Percentiles rank a stretch among this genome's conserved stretches.
phyloP scores from a whole-genome alignment of 495 filamentous ascomycete genomes.

The Neurospora sp. region DNA sequence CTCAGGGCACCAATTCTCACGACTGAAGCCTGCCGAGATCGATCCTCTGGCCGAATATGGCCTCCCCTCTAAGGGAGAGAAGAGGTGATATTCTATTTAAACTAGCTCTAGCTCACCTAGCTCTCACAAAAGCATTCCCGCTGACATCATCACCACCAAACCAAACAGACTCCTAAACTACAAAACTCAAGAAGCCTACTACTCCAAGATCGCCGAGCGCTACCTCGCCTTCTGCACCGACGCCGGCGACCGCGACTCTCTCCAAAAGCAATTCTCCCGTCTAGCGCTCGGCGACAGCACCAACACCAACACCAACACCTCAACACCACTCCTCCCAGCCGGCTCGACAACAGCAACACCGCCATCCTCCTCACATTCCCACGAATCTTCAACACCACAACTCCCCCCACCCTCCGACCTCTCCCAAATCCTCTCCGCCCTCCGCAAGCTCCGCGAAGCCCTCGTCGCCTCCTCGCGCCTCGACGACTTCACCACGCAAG shows the following conservation, averaged over 20 bases:
- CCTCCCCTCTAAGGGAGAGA: conserved; percentile 82
- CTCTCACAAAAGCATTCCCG: not conserved
- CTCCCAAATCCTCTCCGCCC: conserved; percentile 48
- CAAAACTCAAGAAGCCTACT: conserved; percentile 73
- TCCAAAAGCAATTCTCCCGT: conserved; percentile 63
- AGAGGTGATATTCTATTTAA: conserved; percentile 14
- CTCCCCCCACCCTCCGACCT: not conserved
- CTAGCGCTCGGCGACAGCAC: conserved; percentile 35
- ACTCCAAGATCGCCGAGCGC: conserved; percentile 69
- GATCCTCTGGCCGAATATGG: conserved; percentile 73
- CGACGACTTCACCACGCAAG: conserved; percentile 60
- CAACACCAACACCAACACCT: not conserved
- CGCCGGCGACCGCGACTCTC: conserved; percentile 51
- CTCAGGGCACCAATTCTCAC: conserved; percentile 47
- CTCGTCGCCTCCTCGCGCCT: conserved; percentile 61
- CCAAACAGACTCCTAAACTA: conserved; percentile 57
- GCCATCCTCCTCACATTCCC: not conserved
- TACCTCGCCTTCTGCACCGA: conserved; percentile 80
- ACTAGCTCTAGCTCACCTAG: not conserved
- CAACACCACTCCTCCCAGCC: not conserved
- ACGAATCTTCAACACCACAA: not conserved
- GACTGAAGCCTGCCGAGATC: conserved; percentile 56
- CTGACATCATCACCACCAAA: not conserved
- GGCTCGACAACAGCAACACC: not conserved
- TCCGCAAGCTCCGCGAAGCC: conserved; percentile 86